These are phyloP conservation scores for Calonectria naviculata DNA, from an alignment of 2,329 filamentous ascomycete species.

Conservation along the genomic window DNA sequence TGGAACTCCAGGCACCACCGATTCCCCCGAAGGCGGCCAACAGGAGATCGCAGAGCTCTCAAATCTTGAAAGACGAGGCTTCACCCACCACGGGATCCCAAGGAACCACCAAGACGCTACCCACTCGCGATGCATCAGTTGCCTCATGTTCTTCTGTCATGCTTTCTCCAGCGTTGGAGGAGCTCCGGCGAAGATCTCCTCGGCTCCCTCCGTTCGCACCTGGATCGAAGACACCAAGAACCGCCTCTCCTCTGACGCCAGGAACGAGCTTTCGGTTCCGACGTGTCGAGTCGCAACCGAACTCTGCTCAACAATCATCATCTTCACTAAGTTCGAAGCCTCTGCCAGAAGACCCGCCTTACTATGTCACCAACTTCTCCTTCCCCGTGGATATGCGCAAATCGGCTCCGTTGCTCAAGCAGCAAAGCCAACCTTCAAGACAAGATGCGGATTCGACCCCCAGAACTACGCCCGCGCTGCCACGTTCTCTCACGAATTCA, in stretches of 20 bases:
- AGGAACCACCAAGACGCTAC: conserved; percentile 5
- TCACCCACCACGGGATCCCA: neutral
- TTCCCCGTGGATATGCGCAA: conserved; percentile 34
- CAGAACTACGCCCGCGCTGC: neutral
- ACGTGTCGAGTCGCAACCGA: neutral
- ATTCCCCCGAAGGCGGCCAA: conserved; percentile 47
- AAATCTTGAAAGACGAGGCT: conserved; percentile 50
- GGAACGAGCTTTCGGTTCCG: neutral
- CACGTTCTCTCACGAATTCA: conserved; percentile 38
- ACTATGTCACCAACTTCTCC: conserved; percentile 35
- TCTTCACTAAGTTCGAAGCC: neutral
- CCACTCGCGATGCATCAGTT: conserved; percentile 38
- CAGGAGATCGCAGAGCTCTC: conserved; percentile 48
- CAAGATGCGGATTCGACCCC: conserved; percentile 20
- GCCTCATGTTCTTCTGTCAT: conserved; percentile 59
- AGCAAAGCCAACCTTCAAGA: conserved; percentile 46
- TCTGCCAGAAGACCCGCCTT: conserved; percentile 13
- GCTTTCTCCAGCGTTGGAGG: conserved; percentile 62
- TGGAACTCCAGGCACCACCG: conserved; percentile 49
- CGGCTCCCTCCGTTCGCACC: conserved; percentile 37
- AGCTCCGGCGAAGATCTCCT: conserved; percentile 64
- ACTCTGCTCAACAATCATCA: neutral
- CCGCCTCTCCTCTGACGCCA: neutral
- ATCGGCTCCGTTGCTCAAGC: conserved; percentile 42
- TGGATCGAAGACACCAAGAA: neutral